Conservation (phyloP, 768 basidiomycete species). For the Strobilomyces dryophilus region DNA sequence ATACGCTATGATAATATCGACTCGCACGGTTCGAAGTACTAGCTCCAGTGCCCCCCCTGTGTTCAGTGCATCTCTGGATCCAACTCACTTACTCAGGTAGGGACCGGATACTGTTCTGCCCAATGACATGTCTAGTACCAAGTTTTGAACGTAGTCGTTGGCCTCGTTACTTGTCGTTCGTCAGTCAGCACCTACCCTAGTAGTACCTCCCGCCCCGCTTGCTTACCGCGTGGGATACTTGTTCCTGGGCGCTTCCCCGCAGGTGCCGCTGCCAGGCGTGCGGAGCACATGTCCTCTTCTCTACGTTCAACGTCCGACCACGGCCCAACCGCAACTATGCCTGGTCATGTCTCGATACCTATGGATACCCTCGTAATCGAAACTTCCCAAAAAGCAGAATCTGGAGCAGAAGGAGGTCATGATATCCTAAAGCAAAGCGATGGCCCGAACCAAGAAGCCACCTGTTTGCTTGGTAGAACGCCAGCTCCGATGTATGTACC, state of each 20-base stretch:
- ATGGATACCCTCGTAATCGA: conserved; percentile 9
- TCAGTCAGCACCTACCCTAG: no score
- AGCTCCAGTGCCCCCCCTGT: no score
- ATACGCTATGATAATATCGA: no score
- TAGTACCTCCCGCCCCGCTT: no score
- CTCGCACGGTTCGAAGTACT: no score
- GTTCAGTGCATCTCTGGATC: no score
- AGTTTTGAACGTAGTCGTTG: no score
- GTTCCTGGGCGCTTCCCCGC: conserved; percentile 4
- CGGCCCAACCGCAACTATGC: conserved; percentile 7
- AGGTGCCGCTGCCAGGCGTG: background rate
- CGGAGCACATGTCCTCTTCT: background rate
- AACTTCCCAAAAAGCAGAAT: background rate
- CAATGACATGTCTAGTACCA: no score
- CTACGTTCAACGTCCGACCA: background rate
- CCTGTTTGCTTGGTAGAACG: conserved; percentile 8
- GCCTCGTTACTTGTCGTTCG: no score
- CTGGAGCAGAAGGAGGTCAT: background rate
- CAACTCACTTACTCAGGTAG: no score
- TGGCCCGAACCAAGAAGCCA: background rate
- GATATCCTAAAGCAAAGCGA: background rate
- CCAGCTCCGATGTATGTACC: conserved; percentile 22
- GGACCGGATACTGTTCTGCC: no score
- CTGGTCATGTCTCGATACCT: conserved; percentile 15
- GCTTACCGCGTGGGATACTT: conserved; percentile 6